A percentile compares a stretch with the other conserved stretches of the same genome.
Evolutionary conservation across 352 stramenopile species (phyloP).

Genomic region (Phytophthora litchii): DNA sequence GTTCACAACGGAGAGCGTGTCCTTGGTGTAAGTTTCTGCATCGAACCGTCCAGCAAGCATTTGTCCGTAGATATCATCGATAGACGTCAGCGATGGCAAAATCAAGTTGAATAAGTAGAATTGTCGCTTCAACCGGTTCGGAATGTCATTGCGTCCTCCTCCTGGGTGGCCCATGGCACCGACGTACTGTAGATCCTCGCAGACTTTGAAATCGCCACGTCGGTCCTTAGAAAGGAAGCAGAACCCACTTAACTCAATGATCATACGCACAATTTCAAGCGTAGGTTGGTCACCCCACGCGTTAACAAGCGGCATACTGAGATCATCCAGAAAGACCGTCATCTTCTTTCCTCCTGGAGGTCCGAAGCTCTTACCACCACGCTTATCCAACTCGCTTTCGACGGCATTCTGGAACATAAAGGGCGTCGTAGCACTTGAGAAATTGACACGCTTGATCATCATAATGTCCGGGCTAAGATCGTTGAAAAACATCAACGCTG

Average conservation of each 20-base stretch:
- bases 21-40: slow-evolving; percentile 83
- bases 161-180: slow-evolving; percentile 98
- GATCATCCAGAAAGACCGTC: slow-evolving; percentile 99
- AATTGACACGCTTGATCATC: slow-evolving; percentile 98
- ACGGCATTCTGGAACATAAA: slow-evolving; percentile 99
- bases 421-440: slow-evolving; percentile 96
- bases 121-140: slow-evolving; percentile 99
- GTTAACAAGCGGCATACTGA: slow-evolving; percentile 98
- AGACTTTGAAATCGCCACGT: slow-evolving; percentile 98
- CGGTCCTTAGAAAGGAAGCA: slow-evolving; percentile 99
- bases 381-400: slow-evolving; percentile 98
- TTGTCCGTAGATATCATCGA: slow-evolving; percentile 99
- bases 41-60: slow-evolving; percentile 97
- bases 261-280: slow-evolving; percentile 97
- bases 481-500: slow-evolving; percentile 97
- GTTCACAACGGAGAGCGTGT: slow-evolving; percentile 85
- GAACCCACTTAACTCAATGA: slow-evolving; percentile 97
- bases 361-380: slow-evolving; percentile 97
- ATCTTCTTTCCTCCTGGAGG: slow-evolving; percentile 98
- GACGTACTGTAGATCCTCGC: slow-evolving; percentile 97
- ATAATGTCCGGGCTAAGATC: slow-evolving; percentile 94
- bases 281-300: slow-evolving; percentile 98
- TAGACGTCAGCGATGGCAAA: slow-evolving; percentile 96
- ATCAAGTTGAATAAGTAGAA: slow-evolving; percentile 99
- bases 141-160: slow-evolving; percentile 98